Percentiles rank a stretch among this genome's conserved stretches.
Evolutionary conservation across 2,329 filamentous ascomycete species (phyloP).

Genomic region (Fusarium sp.): DNA sequence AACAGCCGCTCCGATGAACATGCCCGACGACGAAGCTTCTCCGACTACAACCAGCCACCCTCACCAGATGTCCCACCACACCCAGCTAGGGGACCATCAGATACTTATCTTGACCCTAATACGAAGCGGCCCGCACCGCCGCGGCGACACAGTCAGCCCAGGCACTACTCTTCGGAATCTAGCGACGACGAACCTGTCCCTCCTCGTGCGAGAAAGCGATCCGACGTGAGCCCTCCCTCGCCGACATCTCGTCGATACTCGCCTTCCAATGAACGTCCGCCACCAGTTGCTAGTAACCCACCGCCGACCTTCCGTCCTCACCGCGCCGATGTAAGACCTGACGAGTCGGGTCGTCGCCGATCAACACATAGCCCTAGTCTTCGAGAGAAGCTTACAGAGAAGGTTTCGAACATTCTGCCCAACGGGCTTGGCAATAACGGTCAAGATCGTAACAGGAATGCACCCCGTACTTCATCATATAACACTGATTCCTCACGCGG

Average conservation of each 20-base stretch:
- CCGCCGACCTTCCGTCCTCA: slow-evolving; percentile 48
- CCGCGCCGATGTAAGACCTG: slow-evolving; percentile 49
- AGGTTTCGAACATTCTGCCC: slow-evolving; percentile 57
- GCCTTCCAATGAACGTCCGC: slow-evolving; percentile 45
- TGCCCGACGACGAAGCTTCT: slow-evolving; percentile 62
- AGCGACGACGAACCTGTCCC: slow-evolving; percentile 56
- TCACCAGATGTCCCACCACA: slow-evolving; percentile 46
- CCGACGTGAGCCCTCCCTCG: slow-evolving; percentile 42
- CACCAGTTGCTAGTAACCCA: slow-evolving; percentile 43
- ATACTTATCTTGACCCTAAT: slow-evolving; percentile 52
- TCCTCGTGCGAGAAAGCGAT: slow-evolving; percentile 44
- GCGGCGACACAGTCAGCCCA: slow-evolving; percentile 63
- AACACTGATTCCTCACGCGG: slow-evolving; percentile 46
- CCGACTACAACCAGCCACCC: slow-evolving; percentile 58
- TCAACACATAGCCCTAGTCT: slow-evolving; percentile 54
- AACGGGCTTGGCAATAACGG: slow-evolving; percentile 43
- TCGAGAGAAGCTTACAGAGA: slow-evolving; percentile 59
- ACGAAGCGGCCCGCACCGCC: slow-evolving; percentile 46
- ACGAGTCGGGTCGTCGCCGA: slow-evolving; percentile 49
- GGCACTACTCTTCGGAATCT: slow-evolving; percentile 54
- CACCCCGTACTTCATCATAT: slow-evolving; percentile 50
- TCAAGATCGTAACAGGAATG: slow-evolving; percentile 52
- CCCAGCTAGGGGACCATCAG: slow-evolving; percentile 43
- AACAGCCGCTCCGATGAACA: slow-evolving; percentile 55
- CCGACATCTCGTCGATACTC: slow-evolving; percentile 50